Evolutionary conservation across 2,329 filamentous ascomycete genomes (phyloP), one percentile per base, ranked within the genome.

Genomic region (Colletotrichum chrysophilum): DNA sequence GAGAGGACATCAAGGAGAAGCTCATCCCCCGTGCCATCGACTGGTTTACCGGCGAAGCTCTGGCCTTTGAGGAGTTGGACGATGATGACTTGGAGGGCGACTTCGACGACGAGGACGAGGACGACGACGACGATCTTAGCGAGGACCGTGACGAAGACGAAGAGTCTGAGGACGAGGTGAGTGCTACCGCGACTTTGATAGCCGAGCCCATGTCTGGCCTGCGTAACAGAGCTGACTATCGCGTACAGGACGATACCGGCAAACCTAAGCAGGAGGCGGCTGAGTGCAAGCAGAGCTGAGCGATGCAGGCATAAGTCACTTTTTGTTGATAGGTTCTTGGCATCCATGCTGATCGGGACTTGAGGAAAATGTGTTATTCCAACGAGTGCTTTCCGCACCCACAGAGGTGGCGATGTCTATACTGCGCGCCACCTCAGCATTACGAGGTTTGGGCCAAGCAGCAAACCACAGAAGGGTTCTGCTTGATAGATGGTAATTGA

Each of bases 1-100:
- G 97, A 79, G 97, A 99, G 89, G 97, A 99, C 84, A 98, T 99
- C 88, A 99, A 99, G 90, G 97, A 99, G 91, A 99, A 99, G 90
- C 91, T 99, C 79, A 99, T 99, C 80, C 97, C 97, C 78, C 96
- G 96, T 80, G 97, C 97, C 74, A 97, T 99, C 81, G 97, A 99
- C 87, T 99, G 97, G 97, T 99, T 99, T 86, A 99, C 97, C 69
- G 97, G 97, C 74, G 97, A 99, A 88, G 97, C 97, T 80, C 93
- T 99, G 78, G 96, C 97, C 80, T 99, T 95, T 81, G 97, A 99
- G 90, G 96, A 98, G 85, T 87, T 98, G 76, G 94, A 96, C 52
- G 92, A 91, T 66, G 94, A 98, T 70, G 96, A 96, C 77, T 89
- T 96, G 78, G 94, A 96, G 71, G 94, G 94, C 81, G 94, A 93